Evolutionary conservation across 257 asterid species (phyloP).

Genomic region (Ilex aquifolium): DNA sequence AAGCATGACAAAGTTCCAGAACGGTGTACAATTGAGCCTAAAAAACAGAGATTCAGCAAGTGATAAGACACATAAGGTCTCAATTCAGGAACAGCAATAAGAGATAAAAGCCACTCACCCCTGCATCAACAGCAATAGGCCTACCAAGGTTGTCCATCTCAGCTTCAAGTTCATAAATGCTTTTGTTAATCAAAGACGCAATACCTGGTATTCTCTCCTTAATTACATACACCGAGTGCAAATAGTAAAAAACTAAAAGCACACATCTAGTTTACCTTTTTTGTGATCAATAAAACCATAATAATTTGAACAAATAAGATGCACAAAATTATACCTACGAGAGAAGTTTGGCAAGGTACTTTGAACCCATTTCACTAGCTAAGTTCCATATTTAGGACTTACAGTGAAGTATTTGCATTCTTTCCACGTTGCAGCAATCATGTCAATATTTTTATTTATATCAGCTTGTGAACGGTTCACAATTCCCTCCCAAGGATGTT

Average conservation of each 20-base stretch:
- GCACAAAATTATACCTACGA: not conserved
- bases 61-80: not conserved
- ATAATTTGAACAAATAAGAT: too few relatives aligned
- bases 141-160: not conserved
- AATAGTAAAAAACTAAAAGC: not conserved
- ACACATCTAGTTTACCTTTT: not conserved
- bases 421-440: not conserved
- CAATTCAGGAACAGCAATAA: too few relatives aligned
- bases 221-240: not conserved
- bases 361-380: not conserved
- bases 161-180: not conserved
- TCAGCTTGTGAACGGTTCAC: not conserved
- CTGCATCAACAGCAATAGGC: constrained; percentile 1
- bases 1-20: too few relatives aligned
- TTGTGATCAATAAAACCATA: too few relatives aligned
- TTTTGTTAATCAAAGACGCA: not conserved
- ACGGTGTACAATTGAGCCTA: too few relatives aligned
- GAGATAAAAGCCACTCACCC: not conserved
- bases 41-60: too few relatives aligned
- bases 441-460: not conserved
- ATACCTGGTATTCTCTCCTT: not conserved
- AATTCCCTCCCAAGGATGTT: not conserved
- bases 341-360: not conserved
- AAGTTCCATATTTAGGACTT: not conserved
- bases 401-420: not conserved